phyloP scores from a whole-genome alignment of 2,329 filamentous ascomycete species.

The Xylariaceae sp. region DNA sequence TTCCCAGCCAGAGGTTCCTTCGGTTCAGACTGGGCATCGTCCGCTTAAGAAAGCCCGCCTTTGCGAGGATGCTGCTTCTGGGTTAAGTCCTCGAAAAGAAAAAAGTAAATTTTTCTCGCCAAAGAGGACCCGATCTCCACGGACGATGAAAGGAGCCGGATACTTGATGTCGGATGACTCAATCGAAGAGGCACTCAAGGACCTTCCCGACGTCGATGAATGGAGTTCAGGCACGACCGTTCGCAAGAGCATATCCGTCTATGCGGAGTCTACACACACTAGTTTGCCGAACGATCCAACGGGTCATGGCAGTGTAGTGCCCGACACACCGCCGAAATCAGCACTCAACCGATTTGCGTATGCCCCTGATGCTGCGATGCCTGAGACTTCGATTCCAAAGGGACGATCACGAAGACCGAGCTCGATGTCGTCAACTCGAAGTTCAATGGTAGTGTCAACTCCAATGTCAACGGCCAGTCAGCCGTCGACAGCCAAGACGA shows the following conservation, averaged over 20 bases:
- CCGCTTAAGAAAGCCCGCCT: conserved; percentile 57
- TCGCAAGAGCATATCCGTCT: conserved; percentile 40
- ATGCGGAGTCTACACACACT: conserved; percentile 33
- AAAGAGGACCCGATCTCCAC: conserved; percentile 11
- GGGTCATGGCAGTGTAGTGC: conserved; percentile 19
- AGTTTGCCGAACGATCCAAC: conserved; percentile 4
- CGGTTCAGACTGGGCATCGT: conserved; percentile 22
- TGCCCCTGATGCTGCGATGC: conserved; percentile 13
- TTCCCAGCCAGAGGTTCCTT: conserved; percentile 12
- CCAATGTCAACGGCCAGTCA: conserved; percentile 38
- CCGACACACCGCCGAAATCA: conserved; percentile 28
- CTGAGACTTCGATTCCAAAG: not conserved
- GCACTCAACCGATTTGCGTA: conserved; percentile 33
- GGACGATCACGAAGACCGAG: conserved; percentile 15
- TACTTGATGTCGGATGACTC: conserved; percentile 55
- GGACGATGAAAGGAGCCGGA: conserved; percentile 35
- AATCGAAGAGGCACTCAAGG: conserved; percentile 49
- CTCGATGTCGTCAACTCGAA: conserved; percentile 21
- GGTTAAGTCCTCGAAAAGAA: conserved; percentile 30
- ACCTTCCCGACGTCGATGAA: conserved; percentile 48
- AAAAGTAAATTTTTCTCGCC: conserved; percentile 54
- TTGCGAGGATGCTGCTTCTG: conserved; percentile 40
- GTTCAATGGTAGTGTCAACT: conserved; percentile 27
- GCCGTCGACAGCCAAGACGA: conserved; percentile 41
- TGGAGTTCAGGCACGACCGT: conserved; percentile 40